Evolutionary conservation across 1,284 basidiomycete genomes (phyloP), one percentile per base, ranked within the genome.

Genomic region (Gymnopus androsaceus): DNA sequence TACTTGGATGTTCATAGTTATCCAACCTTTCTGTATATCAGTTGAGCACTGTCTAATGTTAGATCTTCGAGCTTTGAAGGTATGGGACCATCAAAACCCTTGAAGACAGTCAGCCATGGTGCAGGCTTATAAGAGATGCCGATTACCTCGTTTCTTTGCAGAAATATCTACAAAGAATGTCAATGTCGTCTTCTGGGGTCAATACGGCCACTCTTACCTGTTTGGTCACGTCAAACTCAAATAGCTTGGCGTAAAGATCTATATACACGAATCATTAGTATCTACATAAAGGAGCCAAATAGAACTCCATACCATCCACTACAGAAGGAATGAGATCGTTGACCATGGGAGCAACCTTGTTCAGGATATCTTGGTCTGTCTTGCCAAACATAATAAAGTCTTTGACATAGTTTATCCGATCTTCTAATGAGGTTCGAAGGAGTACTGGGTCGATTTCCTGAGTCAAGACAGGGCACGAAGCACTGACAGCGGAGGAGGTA

Each of bases 221-320:
- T 59, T 77, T 73, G 15, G 78, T 81, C 55, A 80, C 75, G 53
- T 75, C 75, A 61, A 78, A 80, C 56, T 74, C 73, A 49, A 80
- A 70, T 6, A 80, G 68, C 60, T 79, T 81, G 34, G 70, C 69
- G 59, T 81, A 80, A 51, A 80, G 71, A 7, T 68, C n/a, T n/a
- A n/a, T n/a, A n/a, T n/a, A n/a, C n/a, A n/a, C n/a, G n/a, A n/a
- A n/a, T n/a, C n/a, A n/a, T n/a, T n/a, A n/a, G n/a, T n/a, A n/a
- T n/a, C n/a, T n/a, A n/a, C n/a, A n/a, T n/a, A n/a, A n/a, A n/a
- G n/a, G n/a, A n/a, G n/a, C n/a, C n/a, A n/a, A n/a, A n/a, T n/a
- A n/a, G n/a, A n/a, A n/a, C n/a, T n/a, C n/a, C n/a, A n/a, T n/a
- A n/a, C n/a, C 64, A 59, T 81, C 77, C 37, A 81, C 75, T 27